Evolutionary conservation across 2,329 filamentous ascomycete genomes (phyloP), one percentile per base, ranked within the genome.

Genomic region (Dothidotthia symphoricarpi): DNA sequence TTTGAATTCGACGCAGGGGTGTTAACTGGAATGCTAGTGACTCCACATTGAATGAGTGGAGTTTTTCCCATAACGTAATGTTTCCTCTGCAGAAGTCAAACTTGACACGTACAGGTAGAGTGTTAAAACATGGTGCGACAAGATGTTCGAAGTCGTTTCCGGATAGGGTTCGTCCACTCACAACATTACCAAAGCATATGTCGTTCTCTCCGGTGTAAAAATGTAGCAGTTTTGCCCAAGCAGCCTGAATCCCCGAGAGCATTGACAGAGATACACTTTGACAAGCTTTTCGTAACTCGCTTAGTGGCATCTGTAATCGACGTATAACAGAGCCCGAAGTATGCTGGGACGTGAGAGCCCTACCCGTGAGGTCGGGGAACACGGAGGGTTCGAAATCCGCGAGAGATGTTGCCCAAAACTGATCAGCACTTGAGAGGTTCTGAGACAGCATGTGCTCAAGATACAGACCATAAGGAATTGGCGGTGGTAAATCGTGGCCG

Each of bases 101-200:
- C 22, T 80, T 67, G 12, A 81, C 68, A 16, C 88, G 78, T 2
- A 89, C 59, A 0, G 90, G 88, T 10, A 95, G 68, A 0, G 90
- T 95, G 59, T 95, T 96, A 73, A 96, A 95, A 61, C 88, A 95
- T 0, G 90, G 90, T 0, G 87, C 88, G n/a, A 94, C 78, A 5
- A 95, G 76, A 3, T 75, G 72, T 25, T 90, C 82, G 9, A 91
- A 71, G 0, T 76, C 78, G 5, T 84, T 75, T 3, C 90, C 63
- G 0, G 79, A 68, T 8, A 87, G 60, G 1, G 82, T 83, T 6
- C 90, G 81, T 1, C 90, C 89, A 56, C 81, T 90, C 39, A 91
- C 77, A 2, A 96, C 83, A 53, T 88, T 93, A 0, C 91, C 90
- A 56, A 96, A 95, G 61, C 87, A 93, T 4, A 95, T 55, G 55